Percentiles rank a stretch among this genome's conserved stretches.
Evolutionary conservation across 768 basidiomycete genomes (phyloP).

Genomic region (Thelephora aurantiotincta): DNA sequence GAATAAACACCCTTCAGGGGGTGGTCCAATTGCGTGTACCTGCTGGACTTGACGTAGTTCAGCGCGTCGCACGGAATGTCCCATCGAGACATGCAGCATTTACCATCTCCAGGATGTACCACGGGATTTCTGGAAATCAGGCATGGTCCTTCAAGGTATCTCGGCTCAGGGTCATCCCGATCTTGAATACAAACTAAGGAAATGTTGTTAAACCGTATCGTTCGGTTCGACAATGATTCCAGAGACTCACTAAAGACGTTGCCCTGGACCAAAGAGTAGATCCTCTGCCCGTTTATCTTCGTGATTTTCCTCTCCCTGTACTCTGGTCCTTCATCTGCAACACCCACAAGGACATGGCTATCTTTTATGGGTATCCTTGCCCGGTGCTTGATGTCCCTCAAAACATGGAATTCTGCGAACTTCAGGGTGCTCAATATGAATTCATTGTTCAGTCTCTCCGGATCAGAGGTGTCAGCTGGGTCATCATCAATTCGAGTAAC

Average conservation of each 20-base stretch:
- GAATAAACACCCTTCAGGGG: constrained; percentile 42
- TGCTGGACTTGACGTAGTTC: constrained; percentile 37
- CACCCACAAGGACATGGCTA: constrained; percentile 60
- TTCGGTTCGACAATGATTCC: neutral
- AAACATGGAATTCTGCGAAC: constrained; percentile 45
- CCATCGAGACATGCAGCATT: constrained; percentile 3
- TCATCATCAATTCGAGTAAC: constrained; percentile 18
- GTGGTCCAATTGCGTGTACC: constrained; percentile 62
- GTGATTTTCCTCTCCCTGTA: constrained; percentile 34
- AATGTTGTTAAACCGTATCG: neutral
- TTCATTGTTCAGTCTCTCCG: constrained; percentile 28
- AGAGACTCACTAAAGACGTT: constrained; percentile 51
- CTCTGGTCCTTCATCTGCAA: constrained; percentile 71
- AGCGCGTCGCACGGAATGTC: neutral
- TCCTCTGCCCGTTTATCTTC: constrained; percentile 36
- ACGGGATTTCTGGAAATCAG: constrained; percentile 58
- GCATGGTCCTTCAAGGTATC: constrained; percentile 46
- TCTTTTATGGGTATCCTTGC: constrained; percentile 62
- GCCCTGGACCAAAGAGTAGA: constrained; percentile 17
- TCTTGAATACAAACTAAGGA: constrained; percentile 42
- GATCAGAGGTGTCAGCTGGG: no score
- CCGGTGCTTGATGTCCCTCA: constrained; percentile 62
- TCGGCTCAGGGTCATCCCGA: constrained; percentile 32
- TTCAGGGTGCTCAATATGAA: constrained; percentile 47
- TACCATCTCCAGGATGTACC: constrained; percentile 65